Evolutionary conservation across 106 monocot species (phyloP).

Genomic region (Phalaenopsis aphrodite): DNA sequence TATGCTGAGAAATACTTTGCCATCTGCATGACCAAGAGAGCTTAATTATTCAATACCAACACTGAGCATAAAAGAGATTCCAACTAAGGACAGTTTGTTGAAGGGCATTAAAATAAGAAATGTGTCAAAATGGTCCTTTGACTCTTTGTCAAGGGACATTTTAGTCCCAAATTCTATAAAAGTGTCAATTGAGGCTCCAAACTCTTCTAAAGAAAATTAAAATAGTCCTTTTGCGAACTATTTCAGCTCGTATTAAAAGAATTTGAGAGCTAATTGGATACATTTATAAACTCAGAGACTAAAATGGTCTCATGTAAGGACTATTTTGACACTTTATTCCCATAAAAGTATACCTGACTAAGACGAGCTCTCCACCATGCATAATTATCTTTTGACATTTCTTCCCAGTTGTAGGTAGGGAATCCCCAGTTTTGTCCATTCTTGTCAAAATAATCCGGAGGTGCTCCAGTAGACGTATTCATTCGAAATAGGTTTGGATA

Average conservation of each 20-base stretch:
- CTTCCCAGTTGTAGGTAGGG: conserved; percentile 97
- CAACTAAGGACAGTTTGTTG: background rate
- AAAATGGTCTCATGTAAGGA: too few species aligned
- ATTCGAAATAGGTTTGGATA: conserved; percentile 83
- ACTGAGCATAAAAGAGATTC: background rate
- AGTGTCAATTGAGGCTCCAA: too few species aligned
- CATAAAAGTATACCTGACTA: conserved; percentile 44
- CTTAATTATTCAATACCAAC: background rate
- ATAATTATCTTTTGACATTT: conserved; percentile 93
- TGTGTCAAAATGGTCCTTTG: too few species aligned
- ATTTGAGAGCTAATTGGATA: too few species aligned
- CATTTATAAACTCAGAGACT: too few species aligned
- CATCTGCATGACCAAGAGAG: conserved; percentile 50
- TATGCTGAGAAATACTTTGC: conserved; percentile 85
- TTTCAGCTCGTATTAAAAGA: too few species aligned
- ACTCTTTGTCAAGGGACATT: too few species aligned
- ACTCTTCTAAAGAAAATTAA: too few species aligned
- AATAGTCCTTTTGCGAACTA: too few species aligned
- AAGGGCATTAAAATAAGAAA: background rate
- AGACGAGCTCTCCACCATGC: conserved; percentile 92
- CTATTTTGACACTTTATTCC: too few species aligned
- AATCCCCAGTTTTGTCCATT: conserved; percentile 99
- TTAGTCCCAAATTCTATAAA: too few species aligned
- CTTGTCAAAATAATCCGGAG: conserved; percentile 93
- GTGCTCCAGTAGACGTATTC: conserved; percentile 92